Base-by-base conservation (phyloP, 306 rosid species). In the Gynostemma pentaphyllum region DNA sequence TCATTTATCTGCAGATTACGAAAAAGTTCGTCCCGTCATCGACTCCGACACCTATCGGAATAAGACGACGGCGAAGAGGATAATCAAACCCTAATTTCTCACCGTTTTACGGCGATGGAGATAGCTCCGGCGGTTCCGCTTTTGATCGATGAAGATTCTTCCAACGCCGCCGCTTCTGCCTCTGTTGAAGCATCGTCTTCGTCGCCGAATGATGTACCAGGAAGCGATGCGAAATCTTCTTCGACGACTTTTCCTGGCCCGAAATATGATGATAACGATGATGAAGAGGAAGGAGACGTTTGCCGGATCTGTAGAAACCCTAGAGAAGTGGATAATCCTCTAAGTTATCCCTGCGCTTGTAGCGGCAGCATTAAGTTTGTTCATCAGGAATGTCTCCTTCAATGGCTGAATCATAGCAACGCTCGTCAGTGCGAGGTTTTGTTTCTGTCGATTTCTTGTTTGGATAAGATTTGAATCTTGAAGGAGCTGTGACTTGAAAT, bases 401-500 rank as follows among this genome's bases (percentile, higher is more conserved):
- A 88, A 84, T 94, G 99, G 99, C 97, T 94, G 62, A 88, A 84
- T 82, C 99, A 94, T 74, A 94, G 99, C 85, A 94, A 94, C 80
- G 99, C 97, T 68, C 95, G 99, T 51, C 99, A 94, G 79, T 94
- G 99, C 86, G 99, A 94, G 97, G 99, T 94, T 73, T 64, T 1
- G 37, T 67, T 53, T 54, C 26, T 15, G 54, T 13, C 46, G 8
- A 45, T 27, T 47, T 36, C 39, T 47, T 64, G 30, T 12, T 26
- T 15, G 22, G 21, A 27, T 5, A 52, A 13, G 47, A 60, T 60
- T 22, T 60, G 13, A 28, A 22, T 16, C 47, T 7, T 32, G 18
- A 11, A 30, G 32, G 19, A 39, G 40, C 13, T 14, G 26, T 11
- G 18, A 15, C 14, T 24, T 14, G 66, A 61, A n/a, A 24, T 61